These are phyloP conservation scores for Fusarium palustre DNA, from an alignment of 2,329 filamentous ascomycete species.

Conservation along the genomic window DNA sequence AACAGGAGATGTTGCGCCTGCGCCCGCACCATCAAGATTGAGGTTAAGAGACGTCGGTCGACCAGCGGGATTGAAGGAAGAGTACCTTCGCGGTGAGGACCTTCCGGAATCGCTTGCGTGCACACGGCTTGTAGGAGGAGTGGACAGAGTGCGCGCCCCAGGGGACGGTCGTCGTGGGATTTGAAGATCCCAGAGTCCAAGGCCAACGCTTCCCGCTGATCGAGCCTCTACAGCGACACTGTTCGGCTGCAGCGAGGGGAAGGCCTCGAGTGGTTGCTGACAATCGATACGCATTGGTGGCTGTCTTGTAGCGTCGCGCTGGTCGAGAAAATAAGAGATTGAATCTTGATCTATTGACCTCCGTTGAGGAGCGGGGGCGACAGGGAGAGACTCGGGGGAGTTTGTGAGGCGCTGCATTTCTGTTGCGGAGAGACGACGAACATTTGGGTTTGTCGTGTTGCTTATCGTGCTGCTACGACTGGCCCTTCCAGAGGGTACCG, in stretches of 20 bases:
- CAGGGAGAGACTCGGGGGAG: slow-evolving; percentile 68
- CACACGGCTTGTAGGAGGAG: slow-evolving; percentile 61
- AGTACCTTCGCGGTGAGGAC: slow-evolving; percentile 60
- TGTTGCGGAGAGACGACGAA: slow-evolving; percentile 67
- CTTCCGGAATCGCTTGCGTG: slow-evolving; percentile 48
- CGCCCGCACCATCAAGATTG: slow-evolving; percentile 48
- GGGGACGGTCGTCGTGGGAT: slow-evolving; percentile 50
- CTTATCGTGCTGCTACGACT: slow-evolving; percentile 49
- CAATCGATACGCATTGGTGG: slow-evolving; percentile 46
- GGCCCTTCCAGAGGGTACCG: slow-evolving; percentile 37
- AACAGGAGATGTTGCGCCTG: slow-evolving; percentile 38
- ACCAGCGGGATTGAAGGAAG: slow-evolving; percentile 61
- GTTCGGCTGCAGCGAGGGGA: slow-evolving; percentile 39
- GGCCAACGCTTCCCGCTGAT: slow-evolving; percentile 15
- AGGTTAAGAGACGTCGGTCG: slow-evolving; percentile 61
- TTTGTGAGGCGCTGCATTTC: slow-evolving; percentile 70
- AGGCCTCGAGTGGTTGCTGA: slow-evolving; percentile 16
- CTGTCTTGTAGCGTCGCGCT: slow-evolving; percentile 49
- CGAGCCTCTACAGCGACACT: slow-evolving; percentile 45
- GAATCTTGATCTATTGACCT: slow-evolving; percentile 56
- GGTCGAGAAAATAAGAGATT: slow-evolving; percentile 44
- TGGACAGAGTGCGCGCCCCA: slow-evolving; percentile 61
- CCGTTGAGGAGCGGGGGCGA: slow-evolving; percentile 58
- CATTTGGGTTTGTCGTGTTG: slow-evolving; percentile 53
- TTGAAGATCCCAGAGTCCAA: slow-evolving; percentile 39